Evolutionary conservation across 768 basidiomycete species (phyloP).

Genomic region (Podaxis pistillaris): DNA sequence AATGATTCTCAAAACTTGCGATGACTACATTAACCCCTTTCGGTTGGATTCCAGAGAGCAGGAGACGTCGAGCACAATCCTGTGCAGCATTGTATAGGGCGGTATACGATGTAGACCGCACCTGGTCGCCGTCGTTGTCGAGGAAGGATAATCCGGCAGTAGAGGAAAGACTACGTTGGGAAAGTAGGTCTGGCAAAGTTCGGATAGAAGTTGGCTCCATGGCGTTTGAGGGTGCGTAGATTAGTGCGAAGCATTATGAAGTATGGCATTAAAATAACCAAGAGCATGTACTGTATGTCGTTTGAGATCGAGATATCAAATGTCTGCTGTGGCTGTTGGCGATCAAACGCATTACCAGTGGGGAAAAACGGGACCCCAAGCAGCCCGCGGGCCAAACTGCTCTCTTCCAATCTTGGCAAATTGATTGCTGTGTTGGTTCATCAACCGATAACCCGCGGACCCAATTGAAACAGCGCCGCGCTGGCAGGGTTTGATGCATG

Average conservation of each 20-base stretch:
- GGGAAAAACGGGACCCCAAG: no score
- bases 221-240: background rate
- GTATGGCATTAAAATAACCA: background rate
- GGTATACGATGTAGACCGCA: background rate
- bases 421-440: no score
- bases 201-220: background rate
- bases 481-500: no score
- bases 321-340: no score
- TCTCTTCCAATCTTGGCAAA: no score
- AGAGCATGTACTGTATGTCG: background rate
- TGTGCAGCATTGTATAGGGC: background rate
- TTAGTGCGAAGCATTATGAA: background rate
- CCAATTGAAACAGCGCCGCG: no score
- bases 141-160: slow-evolving; percentile 10
- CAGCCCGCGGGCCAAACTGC: no score
- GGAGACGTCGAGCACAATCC: slow-evolving; percentile 6
- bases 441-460: no score
- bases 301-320: background rate
- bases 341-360: no score
- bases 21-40: background rate
- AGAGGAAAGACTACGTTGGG: slow-evolving; percentile 1
- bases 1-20: slow-evolving; percentile 8
- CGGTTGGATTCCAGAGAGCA: slow-evolving; percentile 1
- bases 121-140: background rate
- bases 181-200: slow-evolving; percentile 1